phyloP scores from a whole-genome alignment of 768 basidiomycete species.

The Panellus pusillus region DNA sequence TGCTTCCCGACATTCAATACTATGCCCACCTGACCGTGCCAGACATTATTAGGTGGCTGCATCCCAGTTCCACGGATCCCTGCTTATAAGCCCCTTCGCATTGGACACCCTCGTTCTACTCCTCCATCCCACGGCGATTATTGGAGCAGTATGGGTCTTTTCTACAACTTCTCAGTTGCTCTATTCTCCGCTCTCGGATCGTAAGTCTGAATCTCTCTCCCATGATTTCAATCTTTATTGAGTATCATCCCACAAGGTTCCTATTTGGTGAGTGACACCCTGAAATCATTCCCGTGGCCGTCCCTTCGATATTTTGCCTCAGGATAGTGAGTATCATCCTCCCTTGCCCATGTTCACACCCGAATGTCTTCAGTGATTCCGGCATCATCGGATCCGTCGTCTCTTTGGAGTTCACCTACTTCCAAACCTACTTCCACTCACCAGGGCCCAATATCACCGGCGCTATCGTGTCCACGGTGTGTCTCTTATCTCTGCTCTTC shows the following conservation, averaged over 20 bases:
- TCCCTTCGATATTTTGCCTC: not conserved
- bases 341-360: not conserved
- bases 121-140: not conserved
- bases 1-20: too few relatives aligned
- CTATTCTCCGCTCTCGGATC: slow-evolving; percentile 22
- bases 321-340: slow-evolving; percentile 15
- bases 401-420: slow-evolving; percentile 15
- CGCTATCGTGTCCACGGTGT: slow-evolving; percentile 56
- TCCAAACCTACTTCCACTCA: slow-evolving; percentile 12
- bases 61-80: too few relatives aligned
- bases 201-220: slow-evolving; percentile 6
- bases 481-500: slow-evolving; percentile 38
- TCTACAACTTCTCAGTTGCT: slow-evolving; percentile 18
- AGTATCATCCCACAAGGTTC: slow-evolving; percentile 1
- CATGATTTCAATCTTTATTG: not conserved
- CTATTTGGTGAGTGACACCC: slow-evolving; percentile 13
- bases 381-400: slow-evolving; percentile 21
- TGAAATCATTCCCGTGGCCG: too few relatives aligned
- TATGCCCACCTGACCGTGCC: too few relatives aligned
- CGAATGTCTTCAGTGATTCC: slow-evolving; percentile 13
- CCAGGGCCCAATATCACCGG: slow-evolving; percentile 44
- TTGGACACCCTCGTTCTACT: too few relatives aligned
- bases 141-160: slow-evolving; percentile 10
- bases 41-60: not conserved
- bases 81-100: too few relatives aligned